Base-by-base conservation (phyloP, 192 early-diverging fungal species). In the Backusella mclennaniae region DNA sequence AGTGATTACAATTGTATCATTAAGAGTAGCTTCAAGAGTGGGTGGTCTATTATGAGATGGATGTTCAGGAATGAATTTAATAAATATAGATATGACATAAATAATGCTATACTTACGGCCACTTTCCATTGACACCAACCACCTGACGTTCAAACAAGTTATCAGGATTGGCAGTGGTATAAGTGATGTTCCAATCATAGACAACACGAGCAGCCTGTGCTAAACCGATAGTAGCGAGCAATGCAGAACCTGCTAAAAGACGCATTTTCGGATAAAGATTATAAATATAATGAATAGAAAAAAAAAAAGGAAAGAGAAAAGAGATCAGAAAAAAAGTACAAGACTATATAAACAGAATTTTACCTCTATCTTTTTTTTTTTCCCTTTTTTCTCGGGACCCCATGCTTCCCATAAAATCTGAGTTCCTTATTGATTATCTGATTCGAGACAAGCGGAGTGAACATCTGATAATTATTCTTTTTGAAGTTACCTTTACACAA, bases 151-250 rank as follows among this genome's bases (percentile, higher is more conserved):
- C 87, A 56, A 70, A 74, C 7, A 89, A 75, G 38, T 89, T 90
- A 84, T 95, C 92, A 12, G 92, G 92, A 67, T 91, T 91, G 4
- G 88, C 90, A 19, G 66, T 84, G 39, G 87, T 84, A 52, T 92
- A 92, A 23, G 86, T 87, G 74, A 93, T 88, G 71, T 93, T 86
- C 92, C 92, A 93, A 81, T 92, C 79, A 81, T 90, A 89, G 17
- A 83, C 85, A 44, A 93, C 90, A 44, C 85, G 83, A 19, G 85
- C 88, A 80, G 88, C 89, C 70, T 78, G 83, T 73, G 79, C 76
- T 39, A 76, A 35, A 15, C 79, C 29, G 39, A 74, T 44, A n/a
- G 80, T 46, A 15, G 73, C 71, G n/a, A 80, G 49, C 7, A 41
- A 69, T 46, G 67, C 33, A 63, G 36, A 39, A 44, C 42, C 23